These are phyloP conservation scores for Cryptosporidium parvum DNA, from an alignment of 169 alveolate species.

Conservation along the genomic window DNA sequence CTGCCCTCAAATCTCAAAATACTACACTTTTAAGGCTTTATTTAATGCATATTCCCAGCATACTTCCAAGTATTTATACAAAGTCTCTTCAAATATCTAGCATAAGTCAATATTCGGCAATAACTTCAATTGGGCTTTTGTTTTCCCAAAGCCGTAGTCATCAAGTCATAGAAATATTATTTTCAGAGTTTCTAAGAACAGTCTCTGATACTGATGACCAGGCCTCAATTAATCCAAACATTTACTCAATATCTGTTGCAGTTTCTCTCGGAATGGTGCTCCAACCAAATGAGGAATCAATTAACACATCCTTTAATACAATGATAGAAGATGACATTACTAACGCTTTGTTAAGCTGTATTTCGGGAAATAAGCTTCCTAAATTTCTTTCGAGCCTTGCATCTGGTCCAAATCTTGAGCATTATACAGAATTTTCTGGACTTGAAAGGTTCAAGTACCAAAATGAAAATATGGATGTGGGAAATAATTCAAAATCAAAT, in stretches of 20 bases:
- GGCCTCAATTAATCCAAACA: conserved; percentile 33
- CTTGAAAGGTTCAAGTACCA: conserved; percentile 41
- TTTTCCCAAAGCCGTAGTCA: conserved; percentile 53
- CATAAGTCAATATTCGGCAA: conserved; percentile 53
- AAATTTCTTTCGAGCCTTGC: conserved; percentile 42
- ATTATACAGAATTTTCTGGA: conserved; percentile 33
- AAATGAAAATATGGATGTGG: conserved; percentile 6
- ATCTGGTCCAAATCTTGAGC: conserved; percentile 55
- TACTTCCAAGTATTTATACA: conserved; percentile 64
- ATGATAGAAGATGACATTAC: conserved; percentile 9
- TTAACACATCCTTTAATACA: neutral
- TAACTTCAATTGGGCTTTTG: conserved; percentile 51
- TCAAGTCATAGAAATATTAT: conserved; percentile 36
- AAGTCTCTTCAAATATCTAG: conserved; percentile 63
- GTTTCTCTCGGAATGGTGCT: conserved; percentile 62
- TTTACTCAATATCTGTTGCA: conserved; percentile 57
- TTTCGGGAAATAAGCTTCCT: conserved; percentile 22
- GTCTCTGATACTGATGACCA: conserved; percentile 63
- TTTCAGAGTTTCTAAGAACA: conserved; percentile 53
- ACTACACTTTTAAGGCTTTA: conserved; percentile 25
- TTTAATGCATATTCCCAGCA: conserved; percentile 67
- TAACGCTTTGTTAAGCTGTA: conserved; percentile 20
- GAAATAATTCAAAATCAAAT: neutral
- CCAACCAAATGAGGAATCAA: conserved; percentile 31
- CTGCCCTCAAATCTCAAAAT: conserved; percentile 62